Evolutionary conservation across 441 rosid genomes (phyloP).

Genomic region (Metrosideros polymorpha): DNA sequence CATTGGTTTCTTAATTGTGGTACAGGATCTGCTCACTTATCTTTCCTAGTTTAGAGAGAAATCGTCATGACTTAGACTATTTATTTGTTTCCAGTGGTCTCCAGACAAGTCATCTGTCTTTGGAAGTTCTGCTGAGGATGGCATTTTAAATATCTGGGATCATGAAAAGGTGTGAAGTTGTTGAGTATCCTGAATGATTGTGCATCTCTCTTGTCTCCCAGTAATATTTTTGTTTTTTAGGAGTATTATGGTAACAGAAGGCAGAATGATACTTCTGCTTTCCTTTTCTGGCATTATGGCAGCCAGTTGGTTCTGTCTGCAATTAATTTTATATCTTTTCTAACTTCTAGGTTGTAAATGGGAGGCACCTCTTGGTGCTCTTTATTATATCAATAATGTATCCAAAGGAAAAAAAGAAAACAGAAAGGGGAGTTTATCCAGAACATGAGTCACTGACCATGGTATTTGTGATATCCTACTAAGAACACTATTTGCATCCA

Average conservation of each 20-base stretch:
- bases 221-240: background rate
- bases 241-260: background rate
- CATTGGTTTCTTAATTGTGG: background rate
- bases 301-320: background rate
- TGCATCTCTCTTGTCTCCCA: background rate
- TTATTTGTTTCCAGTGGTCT: conserved; percentile 61
- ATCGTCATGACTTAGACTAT: background rate
- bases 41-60: background rate
- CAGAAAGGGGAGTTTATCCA: background rate
- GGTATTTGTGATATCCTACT: background rate
- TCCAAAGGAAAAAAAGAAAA: background rate
- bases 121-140: conserved; percentile 99
- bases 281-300: background rate
- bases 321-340: background rate
- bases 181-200: background rate
- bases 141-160: conserved; percentile 95
- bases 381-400: background rate
- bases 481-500: background rate
- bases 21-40: background rate
- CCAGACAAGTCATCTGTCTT: conserved; percentile 94
- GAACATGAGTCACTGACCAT: background rate
- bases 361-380: background rate
- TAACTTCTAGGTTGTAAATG: background rate
- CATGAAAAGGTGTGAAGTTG: conserved; percentile 56
- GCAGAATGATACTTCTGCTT: background rate